phyloP scores from a whole-genome alignment of 2,329 filamentous ascomycete genomes.

The Nemania abortiva region DNA sequence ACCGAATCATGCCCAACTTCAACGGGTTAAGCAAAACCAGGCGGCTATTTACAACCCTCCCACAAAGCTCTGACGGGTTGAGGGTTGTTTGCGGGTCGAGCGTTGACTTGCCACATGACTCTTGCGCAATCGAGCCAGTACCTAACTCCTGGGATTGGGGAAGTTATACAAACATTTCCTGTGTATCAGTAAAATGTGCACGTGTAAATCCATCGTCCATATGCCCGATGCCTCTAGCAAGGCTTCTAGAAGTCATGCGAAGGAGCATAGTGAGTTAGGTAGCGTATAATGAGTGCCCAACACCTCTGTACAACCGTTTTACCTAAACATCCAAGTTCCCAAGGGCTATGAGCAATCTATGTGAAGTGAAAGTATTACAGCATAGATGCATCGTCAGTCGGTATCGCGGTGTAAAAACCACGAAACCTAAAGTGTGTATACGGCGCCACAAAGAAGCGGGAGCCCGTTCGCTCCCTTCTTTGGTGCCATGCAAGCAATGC shows the following conservation, averaged over 20 bases:
- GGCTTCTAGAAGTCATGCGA: too few species aligned
- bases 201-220: too few species aligned
- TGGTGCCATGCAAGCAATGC: conserved; percentile 12
- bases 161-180: background rate
- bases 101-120: conserved; percentile 13
- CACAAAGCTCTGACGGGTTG: background rate
- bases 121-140: background rate
- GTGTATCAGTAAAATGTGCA: background rate
- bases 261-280: too few species aligned
- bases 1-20: too few species aligned
- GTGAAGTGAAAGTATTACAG: too few species aligned
- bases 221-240: too few species aligned
- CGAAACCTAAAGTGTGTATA: background rate
- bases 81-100: conserved; percentile 17
- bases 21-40: background rate
- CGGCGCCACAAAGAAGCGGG: too few species aligned
- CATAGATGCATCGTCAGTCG: background rate
- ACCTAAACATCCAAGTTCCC: background rate
- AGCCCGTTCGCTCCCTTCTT: background rate
- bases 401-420: background rate
- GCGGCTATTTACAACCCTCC: background rate
- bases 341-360: background rate
- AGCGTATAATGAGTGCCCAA: background rate
- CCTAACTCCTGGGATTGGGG: background rate
- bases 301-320: background rate